Evolutionary conservation across 129 eudicot species (phyloP).

Genomic region (Saposhnikovia divaricata): DNA sequence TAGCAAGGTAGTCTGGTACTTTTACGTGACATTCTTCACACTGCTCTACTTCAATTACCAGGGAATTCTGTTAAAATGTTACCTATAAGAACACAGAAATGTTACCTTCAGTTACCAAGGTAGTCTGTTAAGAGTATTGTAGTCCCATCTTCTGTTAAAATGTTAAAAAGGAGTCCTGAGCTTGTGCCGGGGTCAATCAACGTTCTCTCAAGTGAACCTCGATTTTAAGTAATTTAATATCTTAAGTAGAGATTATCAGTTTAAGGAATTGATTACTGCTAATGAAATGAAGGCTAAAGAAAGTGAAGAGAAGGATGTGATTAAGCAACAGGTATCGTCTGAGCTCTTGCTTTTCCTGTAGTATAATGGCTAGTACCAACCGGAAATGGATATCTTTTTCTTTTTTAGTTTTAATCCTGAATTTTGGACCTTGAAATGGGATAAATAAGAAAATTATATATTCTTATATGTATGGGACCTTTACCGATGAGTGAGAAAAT

Average conservation of each 20-base stretch:
- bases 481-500: not conserved
- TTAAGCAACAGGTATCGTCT: constrained; percentile 56
- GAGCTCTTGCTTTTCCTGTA: not conserved
- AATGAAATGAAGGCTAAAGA: constrained; percentile 60
- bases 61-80: too few relatives aligned
- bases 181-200: too few relatives aligned
- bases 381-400: not conserved
- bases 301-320: constrained; percentile 55
- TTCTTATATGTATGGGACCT: not conserved
- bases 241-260: too few relatives aligned
- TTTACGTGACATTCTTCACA: constrained; percentile 24
- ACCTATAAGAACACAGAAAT: too few relatives aligned
- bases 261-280: too few relatives aligned
- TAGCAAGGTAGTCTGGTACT: constrained; percentile 31
- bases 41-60: constrained; percentile 17
- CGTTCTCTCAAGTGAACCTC: too few relatives aligned
- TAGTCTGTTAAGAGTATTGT: too few relatives aligned
- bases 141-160: too few relatives aligned
- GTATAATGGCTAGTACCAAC: too few relatives aligned
- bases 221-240: too few relatives aligned
- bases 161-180: too few relatives aligned
- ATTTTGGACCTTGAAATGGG: not conserved
- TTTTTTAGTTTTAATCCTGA: not conserved
- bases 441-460: not conserved
- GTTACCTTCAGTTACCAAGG: too few relatives aligned